These are phyloP conservation scores for Cajanus cajan DNA, from an alignment of 306 rosid species.

Conservation along the genomic window DNA sequence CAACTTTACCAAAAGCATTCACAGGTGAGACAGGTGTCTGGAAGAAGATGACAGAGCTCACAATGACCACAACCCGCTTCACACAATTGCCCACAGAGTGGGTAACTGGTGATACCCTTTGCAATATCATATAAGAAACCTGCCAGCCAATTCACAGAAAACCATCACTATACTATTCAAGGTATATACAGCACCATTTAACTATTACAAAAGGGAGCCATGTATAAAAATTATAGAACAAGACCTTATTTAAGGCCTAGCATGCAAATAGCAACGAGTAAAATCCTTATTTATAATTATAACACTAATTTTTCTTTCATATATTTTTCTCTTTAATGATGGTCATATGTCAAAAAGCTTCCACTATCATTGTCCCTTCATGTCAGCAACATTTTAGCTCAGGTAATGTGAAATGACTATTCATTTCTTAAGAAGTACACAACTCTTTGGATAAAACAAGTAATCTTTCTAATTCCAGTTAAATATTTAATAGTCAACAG, in stretches of 20 bases:
- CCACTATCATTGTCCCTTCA: background rate
- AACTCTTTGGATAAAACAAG: background rate
- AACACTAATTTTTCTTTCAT: background rate
- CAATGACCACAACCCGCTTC: slow-evolving; percentile 98
- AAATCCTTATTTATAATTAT: background rate
- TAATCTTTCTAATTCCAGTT: background rate
- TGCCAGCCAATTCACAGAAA: slow-evolving; percentile 45
- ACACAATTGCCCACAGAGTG: slow-evolving; percentile 98
- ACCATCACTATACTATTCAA: background rate
- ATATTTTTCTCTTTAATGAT: background rate
- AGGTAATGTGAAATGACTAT: background rate
- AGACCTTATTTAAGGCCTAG: background rate
- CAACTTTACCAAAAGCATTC: slow-evolving; percentile 71
- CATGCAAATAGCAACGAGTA: background rate
- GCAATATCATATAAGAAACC: slow-evolving; percentile 98
- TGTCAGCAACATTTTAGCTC: background rate
- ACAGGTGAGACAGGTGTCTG: slow-evolving; percentile 77
- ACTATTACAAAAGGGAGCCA: background rate
- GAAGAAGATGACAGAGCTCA: slow-evolving; percentile 98
- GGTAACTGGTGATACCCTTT: slow-evolving; percentile 98
- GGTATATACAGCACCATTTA: background rate
- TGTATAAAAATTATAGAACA: background rate
- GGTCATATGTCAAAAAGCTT: background rate
- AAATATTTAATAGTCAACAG: background rate
- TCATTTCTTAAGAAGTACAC: background rate